Percentiles rank a stretch among this genome's conserved stretches.
phyloP scores from a whole-genome alignment of 257 asterid genomes.

The Solanum lignicaule region DNA sequence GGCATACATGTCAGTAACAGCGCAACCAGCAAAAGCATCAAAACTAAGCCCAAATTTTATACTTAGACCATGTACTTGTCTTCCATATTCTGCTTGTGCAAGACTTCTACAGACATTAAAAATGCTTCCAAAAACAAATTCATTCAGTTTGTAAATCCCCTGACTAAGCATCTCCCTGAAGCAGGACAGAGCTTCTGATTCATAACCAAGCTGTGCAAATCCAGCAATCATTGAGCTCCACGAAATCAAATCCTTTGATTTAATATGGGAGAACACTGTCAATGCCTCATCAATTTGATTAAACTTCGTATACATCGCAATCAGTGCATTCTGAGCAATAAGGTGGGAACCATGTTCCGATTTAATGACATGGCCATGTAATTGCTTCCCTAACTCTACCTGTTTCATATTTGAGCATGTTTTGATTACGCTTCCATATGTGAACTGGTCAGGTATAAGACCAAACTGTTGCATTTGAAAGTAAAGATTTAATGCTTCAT shows the following conservation, averaged over 20 bases:
- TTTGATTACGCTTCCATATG: conserved; percentile 59
- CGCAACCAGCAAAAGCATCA: conserved; percentile 52
- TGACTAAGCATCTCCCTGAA: conserved; percentile 51
- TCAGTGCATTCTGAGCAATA: conserved; percentile 63
- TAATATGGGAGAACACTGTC: conserved; percentile 30
- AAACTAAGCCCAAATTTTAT: conserved; percentile 41
- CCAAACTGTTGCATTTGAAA: conserved; percentile 41
- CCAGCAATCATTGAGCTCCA: conserved; percentile 86
- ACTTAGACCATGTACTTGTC: conserved; percentile 54
- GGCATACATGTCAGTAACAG: conserved; percentile 74
- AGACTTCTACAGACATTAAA: conserved; percentile 56
- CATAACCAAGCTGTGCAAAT: conserved; percentile 57
- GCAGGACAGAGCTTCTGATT: conserved; percentile 38
- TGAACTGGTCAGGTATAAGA: conserved; percentile 47
- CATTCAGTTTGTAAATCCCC: conserved; percentile 40
- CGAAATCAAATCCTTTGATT: conserved; percentile 52
- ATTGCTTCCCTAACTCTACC: conserved; percentile 36
- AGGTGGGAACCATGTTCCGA: conserved; percentile 43
- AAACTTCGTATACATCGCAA: conserved; percentile 57
- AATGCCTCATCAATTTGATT: conserved; percentile 30
- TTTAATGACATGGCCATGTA: conserved; percentile 54
- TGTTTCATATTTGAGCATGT: conserved; percentile 37
- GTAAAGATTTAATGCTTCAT: conserved; percentile 45
- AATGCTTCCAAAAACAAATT: conserved; percentile 55
- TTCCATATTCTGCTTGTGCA: conserved; percentile 39